Percentiles rank a stretch among this genome's conserved stretches.
These are phyloP conservation scores for Mycena polygramma DNA, from an alignment of 768 basidiomycete species.

Conservation along the genomic window DNA sequence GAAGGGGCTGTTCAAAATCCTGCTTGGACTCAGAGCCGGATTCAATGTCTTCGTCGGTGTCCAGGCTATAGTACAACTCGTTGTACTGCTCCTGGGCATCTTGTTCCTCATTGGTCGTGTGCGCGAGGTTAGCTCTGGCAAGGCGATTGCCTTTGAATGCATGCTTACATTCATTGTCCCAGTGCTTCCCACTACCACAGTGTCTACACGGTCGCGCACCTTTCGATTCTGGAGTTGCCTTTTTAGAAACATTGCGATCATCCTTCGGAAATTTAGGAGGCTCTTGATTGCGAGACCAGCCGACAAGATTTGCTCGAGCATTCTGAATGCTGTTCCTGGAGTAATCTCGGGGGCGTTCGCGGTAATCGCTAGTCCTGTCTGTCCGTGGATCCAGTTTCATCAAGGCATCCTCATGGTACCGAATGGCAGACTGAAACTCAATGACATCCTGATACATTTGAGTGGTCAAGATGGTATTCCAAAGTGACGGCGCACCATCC, in stretches of 20 bases:
- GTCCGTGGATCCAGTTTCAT: conserved; percentile 23
- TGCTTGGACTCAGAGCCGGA: not conserved
- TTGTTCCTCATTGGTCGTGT: conserved; percentile 23
- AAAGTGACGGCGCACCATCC: too few relatives aligned
- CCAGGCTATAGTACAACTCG: conserved; percentile 37
- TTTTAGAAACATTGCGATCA: too few relatives aligned
- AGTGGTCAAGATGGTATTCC: too few relatives aligned
- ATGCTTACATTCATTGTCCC: too few relatives aligned
- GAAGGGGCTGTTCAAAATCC: too few relatives aligned
- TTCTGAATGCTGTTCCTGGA: not conserved
- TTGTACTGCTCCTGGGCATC: conserved; percentile 46
- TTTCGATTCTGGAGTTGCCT: not conserved
- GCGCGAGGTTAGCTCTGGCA: too few relatives aligned
- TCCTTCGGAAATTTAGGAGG: too few relatives aligned
- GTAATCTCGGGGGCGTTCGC: too few relatives aligned
- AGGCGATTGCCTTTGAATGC: too few relatives aligned
- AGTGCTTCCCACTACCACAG: not conserved
- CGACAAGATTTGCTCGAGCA: conserved; percentile 15
- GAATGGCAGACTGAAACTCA: too few relatives aligned
- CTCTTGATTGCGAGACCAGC: conserved; percentile 4
- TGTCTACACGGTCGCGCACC: not conserved
- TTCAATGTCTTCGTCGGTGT: conserved; percentile 24
- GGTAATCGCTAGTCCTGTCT: too few relatives aligned
- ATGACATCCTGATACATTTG: too few relatives aligned
- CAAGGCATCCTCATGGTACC: conserved; percentile 41